These are phyloP conservation scores for Acanthochlamys bracteata DNA, from an alignment of 106 monocot species.

Conservation along the genomic window DNA sequence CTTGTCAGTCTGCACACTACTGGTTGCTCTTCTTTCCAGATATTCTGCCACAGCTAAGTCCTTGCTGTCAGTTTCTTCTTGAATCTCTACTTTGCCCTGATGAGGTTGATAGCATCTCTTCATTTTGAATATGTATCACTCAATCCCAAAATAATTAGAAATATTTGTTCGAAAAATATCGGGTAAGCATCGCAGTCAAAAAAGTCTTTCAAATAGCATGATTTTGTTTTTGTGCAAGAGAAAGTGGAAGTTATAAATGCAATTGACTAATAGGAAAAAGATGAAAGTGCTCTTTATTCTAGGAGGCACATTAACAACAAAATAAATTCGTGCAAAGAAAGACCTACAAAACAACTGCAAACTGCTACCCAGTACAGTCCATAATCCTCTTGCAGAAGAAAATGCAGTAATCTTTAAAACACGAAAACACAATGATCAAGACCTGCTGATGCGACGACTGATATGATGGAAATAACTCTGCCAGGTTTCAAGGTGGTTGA, in stretches of 20 bases:
- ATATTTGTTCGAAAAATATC: too few species aligned
- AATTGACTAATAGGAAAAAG: neutral
- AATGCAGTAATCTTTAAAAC: neutral
- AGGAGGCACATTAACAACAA: neutral
- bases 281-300: neutral
- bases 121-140: too few species aligned
- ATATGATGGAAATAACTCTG: too few species aligned
- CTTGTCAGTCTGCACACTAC: slow-evolving; percentile 50
- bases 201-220: too few species aligned
- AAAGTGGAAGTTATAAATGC: neutral
- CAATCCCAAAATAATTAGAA: too few species aligned
- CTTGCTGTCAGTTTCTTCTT: slow-evolving; percentile 8
- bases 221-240: too few species aligned
- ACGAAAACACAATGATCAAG: too few species aligned
- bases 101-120: neutral
- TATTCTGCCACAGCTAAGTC: slow-evolving; percentile 37
- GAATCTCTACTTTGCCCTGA: neutral
- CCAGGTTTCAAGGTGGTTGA: neutral
- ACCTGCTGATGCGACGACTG: too few species aligned
- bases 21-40: slow-evolving; percentile 16
- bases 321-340: too few species aligned
- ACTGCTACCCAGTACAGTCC: neutral
- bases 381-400: neutral
- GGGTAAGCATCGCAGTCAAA: too few species aligned
- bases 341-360: neutral